Evolutionary conservation across 495 filamentous ascomycete species (phyloP), one percentile per base, ranked within the genome.

Genomic region (Aspergillus affinis): DNA sequence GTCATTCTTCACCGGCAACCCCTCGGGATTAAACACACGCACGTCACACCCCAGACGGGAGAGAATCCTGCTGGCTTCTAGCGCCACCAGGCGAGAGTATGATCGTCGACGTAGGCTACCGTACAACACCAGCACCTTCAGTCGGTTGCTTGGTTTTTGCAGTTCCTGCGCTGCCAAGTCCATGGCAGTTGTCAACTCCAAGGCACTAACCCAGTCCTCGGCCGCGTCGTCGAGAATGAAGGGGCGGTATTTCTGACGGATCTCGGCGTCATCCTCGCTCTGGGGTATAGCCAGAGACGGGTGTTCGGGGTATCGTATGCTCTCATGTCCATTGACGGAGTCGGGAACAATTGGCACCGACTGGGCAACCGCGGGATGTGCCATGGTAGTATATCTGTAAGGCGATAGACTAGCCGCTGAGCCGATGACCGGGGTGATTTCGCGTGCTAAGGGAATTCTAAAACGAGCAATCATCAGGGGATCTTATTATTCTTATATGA

Each of bases 1-100:
- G 58, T 87, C 85, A 61, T 89, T 86, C 66, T 88, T 87, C 41
- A 87, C 73, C 0, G 88, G 88, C 6, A 90, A 70, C 9, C 79
- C 81, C 1, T 74, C 66, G 0, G 88, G 87, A 58, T 90, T 70
- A 65, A 81, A 90, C 6, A 90, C 76, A 1, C 87, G 82, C 0
- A 89, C 87, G 55, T 90, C 88, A 65, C 84, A 88, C 26, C 87
- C 86, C 1, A 89, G 80, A 6, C 85, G 82, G 67, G 82, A 82
- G n/a, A 89, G 81, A 55, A 89, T 85, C 0, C 87, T 75, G 15
- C 73, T 72, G 10, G 81, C 82, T 72, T 89, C 87, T 23, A 75
- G 83, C 2, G 86, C 86, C 29, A 88, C 74, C 0, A 89, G 78
- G 3, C 74, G 69, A 0, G 86, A 88, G 65, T 85, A 89, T 6